phyloP scores from a whole-genome alignment of 805 yeast species.

The Saccharomycopsis sp. region DNA sequence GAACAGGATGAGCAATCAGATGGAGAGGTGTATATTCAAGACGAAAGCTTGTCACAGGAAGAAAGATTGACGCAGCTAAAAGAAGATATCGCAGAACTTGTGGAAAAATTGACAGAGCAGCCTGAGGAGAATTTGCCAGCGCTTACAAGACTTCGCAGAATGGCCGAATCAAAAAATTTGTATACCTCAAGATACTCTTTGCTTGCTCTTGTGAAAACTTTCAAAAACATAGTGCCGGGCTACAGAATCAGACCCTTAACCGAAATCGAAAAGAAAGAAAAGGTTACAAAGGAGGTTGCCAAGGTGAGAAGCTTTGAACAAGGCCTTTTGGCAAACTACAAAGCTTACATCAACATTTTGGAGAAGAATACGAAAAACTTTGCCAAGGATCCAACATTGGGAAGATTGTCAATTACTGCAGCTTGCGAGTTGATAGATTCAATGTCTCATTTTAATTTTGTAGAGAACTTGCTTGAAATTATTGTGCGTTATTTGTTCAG shows the following conservation, averaged over 20 bases:
- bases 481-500: constrained; percentile 61
- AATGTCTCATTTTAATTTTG: constrained; percentile 72
- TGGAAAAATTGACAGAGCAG: constrained; percentile 71
- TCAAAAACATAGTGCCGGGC: constrained; percentile 81
- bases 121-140: constrained; percentile 78
- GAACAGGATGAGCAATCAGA: constrained; percentile 29
- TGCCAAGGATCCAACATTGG: constrained; percentile 33
- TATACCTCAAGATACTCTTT: constrained; percentile 66
- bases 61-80: constrained; percentile 56
- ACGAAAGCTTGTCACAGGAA: constrained; percentile 40
- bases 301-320: constrained; percentile 77
- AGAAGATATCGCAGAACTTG: constrained; percentile 78
- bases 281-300: constrained; percentile 77
- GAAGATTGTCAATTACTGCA: constrained; percentile 61
- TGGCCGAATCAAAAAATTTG: constrained; percentile 61
- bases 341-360: constrained; percentile 54
- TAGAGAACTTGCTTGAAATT: constrained; percentile 65
- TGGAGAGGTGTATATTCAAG: constrained; percentile 26
- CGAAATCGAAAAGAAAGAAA: constrained; percentile 75
- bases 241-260: constrained; percentile 78
- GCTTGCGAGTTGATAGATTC: constrained; percentile 69
- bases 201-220: constrained; percentile 75
- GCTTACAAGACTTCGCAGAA: constrained; percentile 59
- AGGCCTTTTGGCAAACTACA: constrained; percentile 61
- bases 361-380: constrained; percentile 36